Percentiles rank a stretch among this genome's conserved stretches.
phyloP scores from a whole-genome alignment of 768 basidiomycete species.

The Lentinus brumalis region DNA sequence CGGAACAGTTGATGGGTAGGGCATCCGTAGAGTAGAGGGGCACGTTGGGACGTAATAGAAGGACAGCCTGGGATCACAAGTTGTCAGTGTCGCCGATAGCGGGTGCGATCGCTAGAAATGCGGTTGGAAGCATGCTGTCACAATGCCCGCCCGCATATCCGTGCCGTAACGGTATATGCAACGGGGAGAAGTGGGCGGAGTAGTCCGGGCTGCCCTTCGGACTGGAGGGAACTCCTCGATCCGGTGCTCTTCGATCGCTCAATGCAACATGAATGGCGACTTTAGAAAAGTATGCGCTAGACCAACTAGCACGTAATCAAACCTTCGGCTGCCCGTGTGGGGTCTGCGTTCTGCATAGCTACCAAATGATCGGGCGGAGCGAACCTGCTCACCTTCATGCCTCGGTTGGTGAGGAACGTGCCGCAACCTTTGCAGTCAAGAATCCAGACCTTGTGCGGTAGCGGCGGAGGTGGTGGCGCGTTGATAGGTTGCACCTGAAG shows the following conservation, averaged over 20 bases:
- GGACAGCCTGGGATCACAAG: conserved; percentile 60
- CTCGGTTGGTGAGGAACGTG: conserved; percentile 78
- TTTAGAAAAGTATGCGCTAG: not conserved
- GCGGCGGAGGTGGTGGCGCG: conserved; percentile 21
- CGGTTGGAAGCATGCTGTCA: conserved; percentile 2
- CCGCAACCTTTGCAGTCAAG: conserved; percentile 76
- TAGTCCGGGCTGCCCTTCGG: not conserved
- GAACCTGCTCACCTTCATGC: conserved; percentile 67
- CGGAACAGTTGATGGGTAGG: conserved; percentile 74
- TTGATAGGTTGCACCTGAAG: conserved; percentile 10
- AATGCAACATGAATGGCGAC: not conserved
- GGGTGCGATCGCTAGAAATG: not conserved
- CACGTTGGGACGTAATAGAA: conserved; percentile 79
- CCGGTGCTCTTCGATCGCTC: not conserved
- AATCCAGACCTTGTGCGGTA: conserved; percentile 78
- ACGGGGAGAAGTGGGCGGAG: not conserved
- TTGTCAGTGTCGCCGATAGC: conserved; percentile 12
- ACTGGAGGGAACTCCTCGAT: not conserved
- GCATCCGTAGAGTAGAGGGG: conserved; percentile 85
- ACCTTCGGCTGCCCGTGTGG: too few relatives aligned
- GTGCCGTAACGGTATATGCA: not conserved
- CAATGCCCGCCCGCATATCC: not conserved
- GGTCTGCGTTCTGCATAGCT: not conserved
- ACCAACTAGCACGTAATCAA: too few relatives aligned
- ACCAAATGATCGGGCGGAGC: not conserved